These are phyloP conservation scores for Verticillium tricorpus DNA, from an alignment of 2,329 filamentous ascomycete species.

Conservation along the genomic window DNA sequence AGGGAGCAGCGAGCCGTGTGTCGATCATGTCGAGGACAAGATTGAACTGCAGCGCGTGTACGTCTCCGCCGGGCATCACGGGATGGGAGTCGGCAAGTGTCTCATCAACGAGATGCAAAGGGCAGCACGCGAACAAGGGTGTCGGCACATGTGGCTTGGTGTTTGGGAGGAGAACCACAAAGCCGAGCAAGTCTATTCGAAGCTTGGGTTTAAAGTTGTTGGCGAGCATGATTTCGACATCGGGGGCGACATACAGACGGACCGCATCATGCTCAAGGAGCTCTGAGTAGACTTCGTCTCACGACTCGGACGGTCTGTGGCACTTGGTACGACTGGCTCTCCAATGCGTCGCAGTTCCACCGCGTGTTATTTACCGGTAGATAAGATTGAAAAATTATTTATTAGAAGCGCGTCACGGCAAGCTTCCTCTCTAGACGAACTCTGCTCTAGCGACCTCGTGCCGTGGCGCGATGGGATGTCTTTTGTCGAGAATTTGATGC, in stretches of 20 bases:
- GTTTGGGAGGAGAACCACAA: constrained; percentile 41
- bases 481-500: too few relatives aligned
- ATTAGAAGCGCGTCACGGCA: too few relatives aligned
- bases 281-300: constrained; percentile 3
- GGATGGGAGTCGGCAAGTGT: constrained; percentile 30
- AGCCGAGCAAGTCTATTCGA: constrained; percentile 33
- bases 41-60: constrained; percentile 41
- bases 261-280: constrained; percentile 34
- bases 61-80: constrained; percentile 28
- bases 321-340: too few relatives aligned
- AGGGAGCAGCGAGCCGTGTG: constrained; percentile 30
- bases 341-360: too few relatives aligned
- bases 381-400: neutral
- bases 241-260: constrained; percentile 35
- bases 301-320: too few relatives aligned
- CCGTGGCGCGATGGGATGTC: too few relatives aligned
- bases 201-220: constrained; percentile 32
- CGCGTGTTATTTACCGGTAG: too few relatives aligned
- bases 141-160: constrained; percentile 37
- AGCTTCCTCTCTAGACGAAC: neutral
- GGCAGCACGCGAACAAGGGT: constrained; percentile 30
- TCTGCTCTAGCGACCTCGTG: too few relatives aligned
- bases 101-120: constrained; percentile 23
- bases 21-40: constrained; percentile 20
- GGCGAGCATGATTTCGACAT: constrained; percentile 37